Conservation (phyloP, 768 basidiomycete genomes). For the Boletus sp. region DNA sequence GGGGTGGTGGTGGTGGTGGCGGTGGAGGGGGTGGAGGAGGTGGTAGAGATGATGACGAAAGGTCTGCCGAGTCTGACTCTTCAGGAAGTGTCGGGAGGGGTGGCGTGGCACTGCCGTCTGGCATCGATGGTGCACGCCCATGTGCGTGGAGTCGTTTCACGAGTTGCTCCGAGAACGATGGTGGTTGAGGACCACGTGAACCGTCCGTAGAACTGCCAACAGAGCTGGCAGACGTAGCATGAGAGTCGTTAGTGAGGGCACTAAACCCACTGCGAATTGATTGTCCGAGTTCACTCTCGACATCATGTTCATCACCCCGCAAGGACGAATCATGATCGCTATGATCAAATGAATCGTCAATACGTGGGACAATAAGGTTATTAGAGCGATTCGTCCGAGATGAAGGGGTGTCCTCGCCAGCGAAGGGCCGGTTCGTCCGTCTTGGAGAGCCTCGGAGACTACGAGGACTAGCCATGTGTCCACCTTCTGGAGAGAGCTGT, state of each 20-base stretch:
- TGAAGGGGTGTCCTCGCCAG: constrained; percentile 41
- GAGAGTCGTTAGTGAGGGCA: constrained; percentile 50
- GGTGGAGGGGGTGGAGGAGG: constrained; percentile 28
- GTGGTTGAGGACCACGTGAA: constrained; percentile 37
- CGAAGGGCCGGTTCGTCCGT: constrained; percentile 40
- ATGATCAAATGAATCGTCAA: constrained; percentile 43
- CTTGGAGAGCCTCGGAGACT: constrained; percentile 71
- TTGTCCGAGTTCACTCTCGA: constrained; percentile 55
- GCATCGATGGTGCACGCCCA: constrained; percentile 42
- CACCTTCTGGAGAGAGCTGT: constrained; percentile 63
- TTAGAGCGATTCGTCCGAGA: constrained; percentile 39
- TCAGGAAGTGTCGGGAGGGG: constrained; percentile 41
- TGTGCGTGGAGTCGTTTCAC: constrained; percentile 54
- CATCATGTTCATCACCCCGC: constrained; percentile 48
- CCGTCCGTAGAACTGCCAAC: constrained; percentile 38
- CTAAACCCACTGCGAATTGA: constrained; percentile 37
- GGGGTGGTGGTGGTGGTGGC: constrained; percentile 10
- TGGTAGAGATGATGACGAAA: constrained; percentile 27
- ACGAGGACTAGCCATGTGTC: constrained; percentile 60
- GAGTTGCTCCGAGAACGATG: constrained; percentile 61
- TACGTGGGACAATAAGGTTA: constrained; percentile 42
- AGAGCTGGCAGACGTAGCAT: constrained; percentile 56
- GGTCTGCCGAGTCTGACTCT: constrained; percentile 29
- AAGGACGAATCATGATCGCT: constrained; percentile 45
- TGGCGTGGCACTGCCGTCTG: constrained; percentile 36